Conservation (phyloP, 106 monocot species). For the Dendrobium chrysotoxum region DNA sequence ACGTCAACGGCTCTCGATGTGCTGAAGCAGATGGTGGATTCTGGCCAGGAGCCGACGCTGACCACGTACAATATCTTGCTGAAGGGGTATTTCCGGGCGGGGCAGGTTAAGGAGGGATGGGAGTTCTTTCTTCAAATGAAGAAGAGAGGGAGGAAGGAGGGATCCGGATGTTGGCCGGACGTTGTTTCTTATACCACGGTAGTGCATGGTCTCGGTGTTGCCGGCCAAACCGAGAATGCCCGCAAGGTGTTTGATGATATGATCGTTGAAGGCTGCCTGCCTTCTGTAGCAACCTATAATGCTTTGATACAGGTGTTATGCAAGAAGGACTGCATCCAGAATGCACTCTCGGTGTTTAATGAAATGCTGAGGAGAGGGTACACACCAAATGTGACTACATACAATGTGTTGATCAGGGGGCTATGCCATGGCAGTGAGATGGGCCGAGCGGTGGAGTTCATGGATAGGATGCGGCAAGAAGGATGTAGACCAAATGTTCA, state of each 20-base stretch:
- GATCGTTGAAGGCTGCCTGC: slow-evolving; percentile 41
- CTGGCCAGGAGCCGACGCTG: slow-evolving; percentile 55
- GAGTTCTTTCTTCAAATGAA: slow-evolving; percentile 79
- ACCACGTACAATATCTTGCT: slow-evolving; percentile 76
- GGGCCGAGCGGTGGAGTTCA: slow-evolving; percentile 42
- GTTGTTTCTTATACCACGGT: slow-evolving; percentile 81
- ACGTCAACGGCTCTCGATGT: slow-evolving; percentile 50
- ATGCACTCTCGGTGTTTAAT: slow-evolving; percentile 63
- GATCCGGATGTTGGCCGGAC: slow-evolving; percentile 38
- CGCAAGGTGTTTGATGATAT: slow-evolving; percentile 80
- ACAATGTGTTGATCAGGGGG: slow-evolving; percentile 64
- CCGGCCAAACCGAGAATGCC: slow-evolving; percentile 46
- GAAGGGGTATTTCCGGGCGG: slow-evolving; percentile 69
- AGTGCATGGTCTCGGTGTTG: slow-evolving; percentile 69
- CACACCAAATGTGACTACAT: slow-evolving; percentile 56
- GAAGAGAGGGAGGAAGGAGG: slow-evolving; percentile 38
- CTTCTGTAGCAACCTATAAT: slow-evolving; percentile 72
- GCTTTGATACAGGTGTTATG: slow-evolving; percentile 81
- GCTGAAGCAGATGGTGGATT: slow-evolving; percentile 66
- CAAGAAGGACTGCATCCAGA: slow-evolving; percentile 50
- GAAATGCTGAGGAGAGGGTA: slow-evolving; percentile 63
- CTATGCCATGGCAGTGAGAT: slow-evolving; percentile 63
- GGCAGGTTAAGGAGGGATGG: slow-evolving; percentile 49
- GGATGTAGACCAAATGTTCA: slow-evolving; percentile 57
- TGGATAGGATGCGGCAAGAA: slow-evolving; percentile 38